Evolutionary conservation across 176 grass and related monocot genomes (phyloP).

Genomic region (Raddia distichophylla): DNA sequence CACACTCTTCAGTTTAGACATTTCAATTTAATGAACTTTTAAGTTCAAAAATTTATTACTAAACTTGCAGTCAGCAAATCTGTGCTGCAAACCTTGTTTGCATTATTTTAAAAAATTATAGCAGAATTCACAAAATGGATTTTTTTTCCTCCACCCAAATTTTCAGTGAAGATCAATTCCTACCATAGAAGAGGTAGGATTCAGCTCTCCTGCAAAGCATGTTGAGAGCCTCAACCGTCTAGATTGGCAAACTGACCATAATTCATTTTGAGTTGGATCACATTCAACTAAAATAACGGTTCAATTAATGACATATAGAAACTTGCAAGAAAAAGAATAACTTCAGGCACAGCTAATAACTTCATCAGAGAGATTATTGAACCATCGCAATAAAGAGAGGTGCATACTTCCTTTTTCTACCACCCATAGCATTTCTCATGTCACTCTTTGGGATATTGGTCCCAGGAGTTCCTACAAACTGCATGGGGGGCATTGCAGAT

Average conservation of each 20-base stretch:
- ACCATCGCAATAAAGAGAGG: constrained; percentile 33
- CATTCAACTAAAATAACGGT: not conserved
- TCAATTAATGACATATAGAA: not conserved
- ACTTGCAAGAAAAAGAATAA: not conserved
- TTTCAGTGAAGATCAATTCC: not conserved
- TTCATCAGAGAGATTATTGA: constrained; percentile 31
- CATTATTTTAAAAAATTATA: not conserved
- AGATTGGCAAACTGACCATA: not conserved
- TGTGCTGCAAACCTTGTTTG: not conserved
- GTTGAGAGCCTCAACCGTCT: constrained; percentile 34
- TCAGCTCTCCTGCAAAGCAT: constrained; percentile 12
- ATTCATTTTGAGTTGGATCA: not conserved
- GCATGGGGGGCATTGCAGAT: constrained; percentile 71
- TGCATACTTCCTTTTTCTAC: constrained; percentile 96
- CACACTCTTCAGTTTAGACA: not conserved
- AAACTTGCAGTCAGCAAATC: not conserved
- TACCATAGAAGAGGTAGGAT: not conserved
- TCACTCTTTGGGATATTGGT: constrained; percentile 67
- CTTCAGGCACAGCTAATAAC: constrained; percentile 16
- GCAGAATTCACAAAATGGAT: constrained; percentile 4
- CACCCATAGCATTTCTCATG: constrained; percentile 86
- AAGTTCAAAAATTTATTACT: not conserved
- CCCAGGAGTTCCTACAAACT: constrained; percentile 77
- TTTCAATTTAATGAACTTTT: not conserved
- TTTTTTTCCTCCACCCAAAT: not conserved